Evolutionary conservation across 2,329 filamentous ascomycete species (phyloP).

Genomic region (Epicoccum sorghinum): DNA sequence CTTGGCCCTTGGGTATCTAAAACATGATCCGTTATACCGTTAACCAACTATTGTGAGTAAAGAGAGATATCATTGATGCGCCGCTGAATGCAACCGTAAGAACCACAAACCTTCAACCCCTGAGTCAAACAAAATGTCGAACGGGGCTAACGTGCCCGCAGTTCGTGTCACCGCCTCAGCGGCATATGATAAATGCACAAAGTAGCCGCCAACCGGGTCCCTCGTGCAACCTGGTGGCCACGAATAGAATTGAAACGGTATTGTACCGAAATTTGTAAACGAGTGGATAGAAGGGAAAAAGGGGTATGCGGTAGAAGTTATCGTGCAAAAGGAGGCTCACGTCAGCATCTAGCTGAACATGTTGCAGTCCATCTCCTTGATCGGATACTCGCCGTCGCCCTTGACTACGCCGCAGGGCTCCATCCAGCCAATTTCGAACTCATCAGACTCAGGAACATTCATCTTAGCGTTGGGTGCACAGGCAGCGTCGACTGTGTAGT

Average conservation of each 20-base stretch:
- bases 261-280: slow-evolving; percentile 9
- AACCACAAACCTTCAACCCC: slow-evolving; percentile 8
- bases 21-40: background rate
- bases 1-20: slow-evolving; percentile 2
- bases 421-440: slow-evolving; percentile 52
- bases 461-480: slow-evolving; percentile 45
- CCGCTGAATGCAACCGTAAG: background rate
- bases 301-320: slow-evolving; percentile 9
- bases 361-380: slow-evolving; percentile 46
- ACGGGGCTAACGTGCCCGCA: slow-evolving; percentile 4
- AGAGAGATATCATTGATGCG: slow-evolving; percentile 1
- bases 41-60: background rate
- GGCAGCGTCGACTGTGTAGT: slow-evolving; percentile 46
- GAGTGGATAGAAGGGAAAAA: slow-evolving; percentile 6
- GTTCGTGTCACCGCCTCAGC: slow-evolving; percentile 8
- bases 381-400: slow-evolving; percentile 53
- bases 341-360: slow-evolving; percentile 27
- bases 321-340: background rate
- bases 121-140: slow-evolving; percentile 5
- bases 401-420: slow-evolving; percentile 43
- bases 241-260: slow-evolving; percentile 10
- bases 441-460: slow-evolving; percentile 28
- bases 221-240: slow-evolving; percentile 19
- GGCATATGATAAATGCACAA: slow-evolving; percentile 13
- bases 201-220: slow-evolving; percentile 14